Evolutionary conservation across 805 yeast species (phyloP).

Genomic region (Candida jianshihensis): DNA sequence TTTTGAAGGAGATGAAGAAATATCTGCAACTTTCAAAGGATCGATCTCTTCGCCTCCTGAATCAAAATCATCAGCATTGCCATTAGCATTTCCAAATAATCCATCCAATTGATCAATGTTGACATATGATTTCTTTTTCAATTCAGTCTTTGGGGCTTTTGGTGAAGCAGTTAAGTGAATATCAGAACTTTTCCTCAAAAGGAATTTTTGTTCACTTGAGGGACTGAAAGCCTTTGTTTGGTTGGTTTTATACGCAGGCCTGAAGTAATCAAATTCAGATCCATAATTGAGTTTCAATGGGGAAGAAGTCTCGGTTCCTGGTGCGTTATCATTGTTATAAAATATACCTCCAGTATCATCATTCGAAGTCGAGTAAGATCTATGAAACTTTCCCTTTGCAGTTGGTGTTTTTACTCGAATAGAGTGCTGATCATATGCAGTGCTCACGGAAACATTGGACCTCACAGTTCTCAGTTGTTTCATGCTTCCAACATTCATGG

Average conservation of each 20-base stretch:
- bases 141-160: not conserved
- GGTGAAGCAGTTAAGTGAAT: too few species aligned
- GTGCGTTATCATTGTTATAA: slow-evolving; percentile 3
- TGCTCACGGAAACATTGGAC: slow-evolving; percentile 11
- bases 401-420: slow-evolving; percentile 3
- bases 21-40: slow-evolving; percentile 14
- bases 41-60: slow-evolving; percentile 9
- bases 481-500: slow-evolving; percentile 12
- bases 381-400: slow-evolving; percentile 7
- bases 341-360: not conserved
- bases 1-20: too few species aligned
- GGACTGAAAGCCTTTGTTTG: too few species aligned
- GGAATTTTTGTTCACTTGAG: too few species aligned
- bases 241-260: too few species aligned
- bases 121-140: slow-evolving; percentile 1
- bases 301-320: slow-evolving; percentile 14
- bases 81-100: slow-evolving; percentile 6
- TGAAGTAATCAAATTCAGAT: not conserved
- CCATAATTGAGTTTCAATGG: slow-evolving; percentile 9
- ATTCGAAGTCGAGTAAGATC: slow-evolving; percentile 20
- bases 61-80: too few species aligned
- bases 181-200: too few species aligned
- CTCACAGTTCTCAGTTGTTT: slow-evolving; percentile 13
- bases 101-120: slow-evolving; percentile 20
- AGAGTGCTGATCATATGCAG: not conserved